These are phyloP conservation scores for Gymnopilus junonius DNA, from an alignment of 768 basidiomycete genomes.

Conservation along the genomic window DNA sequence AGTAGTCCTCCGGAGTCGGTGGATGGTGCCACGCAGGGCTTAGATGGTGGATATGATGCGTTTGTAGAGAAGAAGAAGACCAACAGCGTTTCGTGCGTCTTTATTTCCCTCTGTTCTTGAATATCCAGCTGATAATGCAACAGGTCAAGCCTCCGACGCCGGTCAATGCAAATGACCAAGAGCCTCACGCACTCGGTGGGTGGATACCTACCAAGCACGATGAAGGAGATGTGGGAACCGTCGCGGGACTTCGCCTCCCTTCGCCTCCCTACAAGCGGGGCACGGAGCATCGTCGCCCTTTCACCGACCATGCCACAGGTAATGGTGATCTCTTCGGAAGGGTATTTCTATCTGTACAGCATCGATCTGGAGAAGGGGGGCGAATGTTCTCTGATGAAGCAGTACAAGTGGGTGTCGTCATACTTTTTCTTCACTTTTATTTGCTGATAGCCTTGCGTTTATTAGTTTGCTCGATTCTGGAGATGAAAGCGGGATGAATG, in stretches of 20 bases:
- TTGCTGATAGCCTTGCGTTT: not conserved
- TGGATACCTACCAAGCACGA: conserved; percentile 82
- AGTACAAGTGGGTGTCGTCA: conserved; percentile 64
- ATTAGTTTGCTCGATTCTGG: not conserved
- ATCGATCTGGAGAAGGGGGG: conserved; percentile 97
- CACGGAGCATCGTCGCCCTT: conserved; percentile 86
- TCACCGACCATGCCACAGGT: conserved; percentile 93
- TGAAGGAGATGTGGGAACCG: conserved; percentile 98
- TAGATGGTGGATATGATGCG: conserved; percentile 85
- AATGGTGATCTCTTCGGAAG: conserved; percentile 96
- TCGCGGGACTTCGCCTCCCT: conserved; percentile 92
- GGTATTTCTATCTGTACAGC: conserved; percentile 93
- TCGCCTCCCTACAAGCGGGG: conserved; percentile 77
- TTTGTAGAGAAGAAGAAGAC: conserved; percentile 80
- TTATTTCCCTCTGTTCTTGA: not conserved
- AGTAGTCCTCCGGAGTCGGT: conserved; percentile 69
- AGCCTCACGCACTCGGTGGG: conserved; percentile 79
- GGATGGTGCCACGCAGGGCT: conserved; percentile 62
- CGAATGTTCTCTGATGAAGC: conserved; percentile 93
- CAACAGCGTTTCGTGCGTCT: conserved; percentile 56
- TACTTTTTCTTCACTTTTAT: not conserved
- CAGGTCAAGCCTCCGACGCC: conserved; percentile 59
- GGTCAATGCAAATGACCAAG: conserved; percentile 77
- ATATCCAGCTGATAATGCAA: not conserved
- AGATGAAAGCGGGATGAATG: conserved; percentile 1